These are phyloP conservation scores for Rosa chinensis DNA, from an alignment of 306 rosid genomes.

Conservation along the genomic window DNA sequence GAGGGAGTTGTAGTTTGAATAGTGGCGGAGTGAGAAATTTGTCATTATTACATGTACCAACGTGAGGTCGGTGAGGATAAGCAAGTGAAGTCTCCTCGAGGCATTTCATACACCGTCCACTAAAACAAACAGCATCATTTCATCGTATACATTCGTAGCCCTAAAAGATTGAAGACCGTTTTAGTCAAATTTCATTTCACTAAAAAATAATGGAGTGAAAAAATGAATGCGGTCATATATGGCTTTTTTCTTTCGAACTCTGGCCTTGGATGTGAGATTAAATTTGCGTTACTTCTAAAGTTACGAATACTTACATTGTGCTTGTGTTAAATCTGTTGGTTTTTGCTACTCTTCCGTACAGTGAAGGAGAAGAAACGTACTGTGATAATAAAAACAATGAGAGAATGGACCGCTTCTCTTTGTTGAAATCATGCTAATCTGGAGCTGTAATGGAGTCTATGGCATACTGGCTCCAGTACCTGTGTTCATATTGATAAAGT, in stretches of 20 bases:
- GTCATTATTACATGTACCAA: background rate
- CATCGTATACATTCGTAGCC: background rate
- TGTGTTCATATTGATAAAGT: slow-evolving; percentile 15
- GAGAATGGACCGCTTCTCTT: slow-evolving; percentile 21
- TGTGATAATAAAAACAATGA: background rate
- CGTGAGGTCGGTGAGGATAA: background rate
- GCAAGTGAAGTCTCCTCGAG: background rate
- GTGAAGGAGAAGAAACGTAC: background rate
- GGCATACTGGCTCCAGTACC: background rate
- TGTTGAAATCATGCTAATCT: slow-evolving; percentile 21
- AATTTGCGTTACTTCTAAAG: background rate
- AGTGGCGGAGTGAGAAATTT: background rate
- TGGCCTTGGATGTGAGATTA: background rate
- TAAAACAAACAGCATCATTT: background rate
- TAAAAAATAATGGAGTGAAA: background rate
- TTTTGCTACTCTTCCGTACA: background rate
- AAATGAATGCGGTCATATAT: background rate
- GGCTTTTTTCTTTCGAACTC: background rate
- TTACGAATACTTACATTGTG: background rate
- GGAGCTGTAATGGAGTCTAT: slow-evolving; percentile 19
- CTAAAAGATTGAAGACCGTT: background rate
- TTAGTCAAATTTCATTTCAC: background rate
- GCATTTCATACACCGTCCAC: background rate
- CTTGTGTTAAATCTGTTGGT: background rate
- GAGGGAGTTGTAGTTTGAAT: background rate